phyloP scores from a whole-genome alignment of 305 asterid species.

The Fraxinus baroniana region DNA sequence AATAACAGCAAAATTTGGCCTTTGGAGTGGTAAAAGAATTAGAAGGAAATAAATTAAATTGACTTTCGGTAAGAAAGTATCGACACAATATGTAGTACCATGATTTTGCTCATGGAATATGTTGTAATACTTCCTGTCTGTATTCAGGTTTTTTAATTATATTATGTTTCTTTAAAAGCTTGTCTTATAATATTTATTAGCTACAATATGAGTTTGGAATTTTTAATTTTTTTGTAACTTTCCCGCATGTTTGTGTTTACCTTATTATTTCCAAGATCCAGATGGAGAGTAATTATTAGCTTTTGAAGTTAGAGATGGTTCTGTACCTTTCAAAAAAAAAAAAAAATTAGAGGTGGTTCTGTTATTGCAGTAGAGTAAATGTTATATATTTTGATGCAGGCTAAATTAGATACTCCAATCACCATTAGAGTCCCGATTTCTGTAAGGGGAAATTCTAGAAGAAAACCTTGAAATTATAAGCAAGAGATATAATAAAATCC shows the following conservation, averaged over 20 bases:
- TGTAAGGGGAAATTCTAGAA: not conserved
- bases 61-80: not conserved
- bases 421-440: too few relatives aligned
- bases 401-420: not conserved
- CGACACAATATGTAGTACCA: not conserved
- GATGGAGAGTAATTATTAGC: not conserved
- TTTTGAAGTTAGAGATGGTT: not conserved
- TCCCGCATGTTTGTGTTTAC: not conserved
- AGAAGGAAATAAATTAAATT: not conserved
- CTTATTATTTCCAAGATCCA: not conserved
- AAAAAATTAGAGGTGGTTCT: not conserved
- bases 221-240: not conserved
- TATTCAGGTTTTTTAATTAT: not conserved
- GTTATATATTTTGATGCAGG: not conserved
- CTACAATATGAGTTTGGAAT: not conserved
- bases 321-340: too few relatives aligned
- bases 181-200: not conserved
- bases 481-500: not conserved
- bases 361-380: constrained; percentile 4
- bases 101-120: not conserved
- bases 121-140: not conserved
- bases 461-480: not conserved
- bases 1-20: not conserved
- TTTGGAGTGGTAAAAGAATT: not conserved
- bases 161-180: not conserved